A percentile compares a stretch with the other conserved stretches of the same genome.
Conservation (phyloP, 163 green algal genomes). For the Trebouxia gelatinosa region DNA sequence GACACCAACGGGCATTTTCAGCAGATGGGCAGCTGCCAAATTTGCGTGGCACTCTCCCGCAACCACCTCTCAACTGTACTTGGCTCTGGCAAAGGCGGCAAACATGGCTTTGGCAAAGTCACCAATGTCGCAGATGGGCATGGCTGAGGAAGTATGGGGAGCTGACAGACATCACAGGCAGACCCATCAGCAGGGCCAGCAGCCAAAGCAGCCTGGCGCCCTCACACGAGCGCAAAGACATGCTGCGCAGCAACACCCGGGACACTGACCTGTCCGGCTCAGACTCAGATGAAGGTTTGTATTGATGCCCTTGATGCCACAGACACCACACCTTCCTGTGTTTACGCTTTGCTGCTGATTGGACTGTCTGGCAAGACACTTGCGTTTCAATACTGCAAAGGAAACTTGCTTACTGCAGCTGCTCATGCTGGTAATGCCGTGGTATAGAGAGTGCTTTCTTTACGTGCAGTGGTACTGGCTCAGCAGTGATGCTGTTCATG, state of each 20-base stretch:
- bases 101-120: background rate
- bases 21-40: background rate
- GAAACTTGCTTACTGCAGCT: background rate
- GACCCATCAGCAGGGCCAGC: conserved; percentile 12
- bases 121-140: background rate
- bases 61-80: too few species aligned
- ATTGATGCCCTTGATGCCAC: too few species aligned
- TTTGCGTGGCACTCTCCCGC: too few species aligned
- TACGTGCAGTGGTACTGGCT: too few species aligned
- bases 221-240: background rate
- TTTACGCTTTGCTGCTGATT: too few species aligned
- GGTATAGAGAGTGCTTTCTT: too few species aligned
- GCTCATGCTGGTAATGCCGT: background rate
- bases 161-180: conserved; percentile 23
- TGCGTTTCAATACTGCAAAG: background rate
- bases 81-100: background rate
- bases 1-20: too few species aligned
- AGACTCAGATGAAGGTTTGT: conserved; percentile 12
- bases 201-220: background rate
- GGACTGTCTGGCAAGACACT: background rate
- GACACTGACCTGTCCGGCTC: conserved; percentile 16
- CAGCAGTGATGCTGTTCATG: too few species aligned
- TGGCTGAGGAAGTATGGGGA: conserved; percentile 26
- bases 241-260: conserved; percentile 4
- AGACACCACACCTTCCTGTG: too few species aligned